Percentiles rank a stretch among this genome's conserved stretches.
Evolutionary conservation across 1,284 basidiomycete genomes (phyloP).

Genomic region (Cryptococcus sp.): DNA sequence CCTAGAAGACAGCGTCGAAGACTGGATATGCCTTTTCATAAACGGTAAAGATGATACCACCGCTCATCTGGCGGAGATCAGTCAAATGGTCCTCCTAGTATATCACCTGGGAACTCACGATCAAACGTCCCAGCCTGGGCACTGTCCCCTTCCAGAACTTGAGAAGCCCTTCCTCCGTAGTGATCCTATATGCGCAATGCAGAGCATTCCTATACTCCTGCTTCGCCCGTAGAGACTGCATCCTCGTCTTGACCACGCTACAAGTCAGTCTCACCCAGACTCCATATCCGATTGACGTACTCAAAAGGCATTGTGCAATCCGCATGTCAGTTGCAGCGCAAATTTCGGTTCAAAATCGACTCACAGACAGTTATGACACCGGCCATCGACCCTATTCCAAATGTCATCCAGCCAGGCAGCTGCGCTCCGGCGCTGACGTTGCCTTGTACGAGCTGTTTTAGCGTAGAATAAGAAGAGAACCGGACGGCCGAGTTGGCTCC

Average conservation of each 20-base stretch:
- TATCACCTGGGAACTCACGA: conserved; percentile 55
- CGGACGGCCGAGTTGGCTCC: conserved; percentile 94
- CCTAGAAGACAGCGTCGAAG: conserved; percentile 14
- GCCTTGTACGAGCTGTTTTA: conserved; percentile 88
- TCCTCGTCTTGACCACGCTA: conserved; percentile 94
- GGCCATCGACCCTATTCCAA: conserved; percentile 87
- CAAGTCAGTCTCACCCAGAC: conserved; percentile 4
- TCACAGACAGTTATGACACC: conserved; percentile 92
- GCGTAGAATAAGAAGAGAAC: conserved; percentile 90
- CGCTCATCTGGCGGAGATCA: conserved; percentile 61
- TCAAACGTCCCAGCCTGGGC: conserved; percentile 73
- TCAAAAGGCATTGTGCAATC: conserved; percentile 80
- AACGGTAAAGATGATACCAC: conserved; percentile 91
- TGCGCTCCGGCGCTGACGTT: conserved; percentile 74
- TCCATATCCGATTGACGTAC: conserved; percentile 50
- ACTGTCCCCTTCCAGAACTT: conserved; percentile 97
- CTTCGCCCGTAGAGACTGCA: conserved; percentile 85
- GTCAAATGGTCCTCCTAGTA: background rate
- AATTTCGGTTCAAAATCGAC: conserved; percentile 2
- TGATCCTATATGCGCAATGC: conserved; percentile 87
- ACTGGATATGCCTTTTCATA: conserved; percentile 59
- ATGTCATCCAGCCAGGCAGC: conserved; percentile 82
- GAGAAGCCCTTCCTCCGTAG: conserved; percentile 78
- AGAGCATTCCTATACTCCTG: conserved; percentile 84
- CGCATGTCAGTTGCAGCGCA: conserved; percentile 10